These are phyloP conservation scores for Boletus subcaerulescens DNA, from an alignment of 768 basidiomycete species.

Conservation along the genomic window DNA sequence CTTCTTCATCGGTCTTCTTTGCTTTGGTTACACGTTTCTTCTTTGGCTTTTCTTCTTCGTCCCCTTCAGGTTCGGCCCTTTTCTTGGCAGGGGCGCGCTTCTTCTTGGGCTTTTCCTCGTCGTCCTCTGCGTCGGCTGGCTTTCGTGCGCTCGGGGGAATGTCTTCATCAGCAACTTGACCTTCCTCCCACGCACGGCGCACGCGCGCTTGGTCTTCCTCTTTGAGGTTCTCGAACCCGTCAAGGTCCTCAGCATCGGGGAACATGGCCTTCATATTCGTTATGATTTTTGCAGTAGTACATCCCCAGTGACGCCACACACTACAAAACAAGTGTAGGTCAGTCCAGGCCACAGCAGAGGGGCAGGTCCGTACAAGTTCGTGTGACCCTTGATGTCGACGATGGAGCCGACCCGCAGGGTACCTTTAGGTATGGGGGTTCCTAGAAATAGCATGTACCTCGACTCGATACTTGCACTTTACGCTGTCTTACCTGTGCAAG, in stretches of 20 bases:
- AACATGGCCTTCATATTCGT: constrained; percentile 66
- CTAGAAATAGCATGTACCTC: constrained; percentile 35
- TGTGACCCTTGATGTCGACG: constrained; percentile 70
- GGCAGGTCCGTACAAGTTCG: constrained; percentile 52
- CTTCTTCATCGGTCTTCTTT: constrained; percentile 35
- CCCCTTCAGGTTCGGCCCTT: constrained; percentile 32
- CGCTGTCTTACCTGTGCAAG: constrained; percentile 56
- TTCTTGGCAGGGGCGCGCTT: constrained; percentile 40
- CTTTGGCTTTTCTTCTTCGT: constrained; percentile 38
- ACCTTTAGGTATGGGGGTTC: constrained; percentile 71
- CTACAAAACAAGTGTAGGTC: constrained; percentile 33
- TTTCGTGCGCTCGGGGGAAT: constrained; percentile 74
- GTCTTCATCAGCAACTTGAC: constrained; percentile 79
- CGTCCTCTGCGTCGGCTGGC: constrained; percentile 45
- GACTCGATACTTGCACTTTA: not conserved
- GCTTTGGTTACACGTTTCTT: constrained; percentile 31
- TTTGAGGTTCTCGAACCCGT: constrained; percentile 77
- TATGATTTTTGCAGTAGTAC: constrained; percentile 67
- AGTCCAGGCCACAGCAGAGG: not conserved
- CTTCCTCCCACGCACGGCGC: constrained; percentile 69
- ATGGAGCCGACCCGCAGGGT: constrained; percentile 68
- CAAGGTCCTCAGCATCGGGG: constrained; percentile 62
- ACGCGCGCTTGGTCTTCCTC: constrained; percentile 71
- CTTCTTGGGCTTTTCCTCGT: constrained; percentile 56
- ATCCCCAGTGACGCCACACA: constrained; percentile 91